Base-by-base conservation (phyloP, 73 alveolate genomes). In the Tetrahymena thermophila region DNA sequence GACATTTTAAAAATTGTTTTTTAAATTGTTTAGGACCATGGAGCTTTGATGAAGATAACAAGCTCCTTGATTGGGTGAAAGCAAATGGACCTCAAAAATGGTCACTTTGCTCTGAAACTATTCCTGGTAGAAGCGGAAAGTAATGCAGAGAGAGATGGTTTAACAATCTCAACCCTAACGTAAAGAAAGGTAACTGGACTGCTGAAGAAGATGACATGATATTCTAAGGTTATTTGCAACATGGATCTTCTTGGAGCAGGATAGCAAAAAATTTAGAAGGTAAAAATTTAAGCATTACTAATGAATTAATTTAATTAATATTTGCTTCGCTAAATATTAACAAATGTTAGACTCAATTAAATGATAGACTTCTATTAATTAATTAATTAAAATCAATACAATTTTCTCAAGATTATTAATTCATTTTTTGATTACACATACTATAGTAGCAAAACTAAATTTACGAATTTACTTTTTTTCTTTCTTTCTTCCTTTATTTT, bases 101-200 rank as follows among this genome's bases (percentile, higher is more conserved):
- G 99, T 95, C 98, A 34, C 93, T 93, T 42, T 96, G 98, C 85
- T 97, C 99, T 85, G 97, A 97, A 85, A 85, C 56, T 15, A 96
- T 98, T 6, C 94, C 95, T 44, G 98, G 98, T n/a, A 94, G 99
- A 85, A 98, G 99, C 85, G 99, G 99, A 17, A 99, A 99, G 95
- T 97, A 99, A 93, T 99, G 99, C 94, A 84, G 99, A 93, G 99
- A 99, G 95, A 94, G 99, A 94, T 99, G 99, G 99, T 98, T 97
- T 94, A 99, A 99, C 93, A 98, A 98, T 94, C 97, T 99, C 35
- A 98, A 98, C 85, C 99, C 99, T 50, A 93, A 95, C 28, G 98
- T 99, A 25, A 98, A 98, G 93, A 99, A 99, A 96, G 99, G 99
- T 4, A 97, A 97, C 84, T 99, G 99, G 99, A 96, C 97, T 21